A percentile compares a stretch with the other conserved stretches of the same genome.
Evolutionary conservation across 345 rosid genomes (phyloP).

Genomic region (Lepidium sativum): DNA sequence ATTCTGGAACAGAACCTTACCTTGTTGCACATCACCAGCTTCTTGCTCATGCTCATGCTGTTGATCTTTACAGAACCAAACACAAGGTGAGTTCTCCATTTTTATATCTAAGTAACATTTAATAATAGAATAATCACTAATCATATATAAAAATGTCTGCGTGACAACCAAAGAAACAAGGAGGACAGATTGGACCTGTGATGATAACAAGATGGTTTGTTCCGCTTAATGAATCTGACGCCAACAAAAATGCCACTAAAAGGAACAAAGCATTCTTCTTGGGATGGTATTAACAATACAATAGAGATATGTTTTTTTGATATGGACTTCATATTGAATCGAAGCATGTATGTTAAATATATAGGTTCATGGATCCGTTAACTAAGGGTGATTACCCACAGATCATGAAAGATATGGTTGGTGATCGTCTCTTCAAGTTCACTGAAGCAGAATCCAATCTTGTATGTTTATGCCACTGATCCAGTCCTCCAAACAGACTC

Average conservation of each 20-base stretch:
- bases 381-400: constrained; percentile 17
- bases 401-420: constrained; percentile 6
- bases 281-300: neutral
- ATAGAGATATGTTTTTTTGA: too few species aligned
- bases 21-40: constrained; percentile 11
- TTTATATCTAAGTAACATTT: neutral
- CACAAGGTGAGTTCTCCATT: neutral
- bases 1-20: constrained; percentile 24
- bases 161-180: neutral
- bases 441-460: neutral
- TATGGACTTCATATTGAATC: too few species aligned
- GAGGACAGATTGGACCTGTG: constrained; percentile 22
- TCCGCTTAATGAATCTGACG: neutral
- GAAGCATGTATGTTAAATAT: too few species aligned
- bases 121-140: too few species aligned
- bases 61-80: constrained; percentile 5
- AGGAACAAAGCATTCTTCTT: constrained; percentile 17
- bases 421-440: constrained; percentile 3
- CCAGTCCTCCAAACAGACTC: neutral
- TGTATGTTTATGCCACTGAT: neutral
- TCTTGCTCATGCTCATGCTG: constrained; percentile 17
- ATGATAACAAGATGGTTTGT: constrained; percentile 28
- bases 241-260: neutral
- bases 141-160: neutral
- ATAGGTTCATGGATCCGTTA: constrained; percentile 23